Base-by-base conservation (phyloP, 2,329 filamentous ascomycete genomes). In the Pseudogymnoascus sp. region DNA sequence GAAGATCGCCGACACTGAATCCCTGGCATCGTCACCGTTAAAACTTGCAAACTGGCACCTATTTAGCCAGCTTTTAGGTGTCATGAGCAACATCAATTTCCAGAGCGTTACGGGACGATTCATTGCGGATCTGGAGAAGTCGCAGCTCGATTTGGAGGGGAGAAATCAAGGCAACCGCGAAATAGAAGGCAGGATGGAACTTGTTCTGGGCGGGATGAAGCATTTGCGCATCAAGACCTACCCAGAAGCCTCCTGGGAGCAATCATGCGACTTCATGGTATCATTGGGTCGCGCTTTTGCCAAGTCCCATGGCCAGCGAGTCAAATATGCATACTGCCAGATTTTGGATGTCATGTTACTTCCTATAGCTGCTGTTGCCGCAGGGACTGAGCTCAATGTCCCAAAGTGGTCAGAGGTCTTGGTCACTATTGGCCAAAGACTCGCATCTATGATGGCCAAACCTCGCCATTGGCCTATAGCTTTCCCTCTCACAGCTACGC, bases 1-100 rank as follows among this genome's bases (percentile, higher is more conserved):
- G 8, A 96, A 93, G 72, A 89, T 88, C 53, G 89, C 92, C 6
- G 93, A 97, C 65, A 87, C 90, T 0, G 91, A 96, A 6, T 87
- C 93, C 70, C 79, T 93, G 3, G 80, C 86, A 66, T 80, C 88
- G 7, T 96, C 92, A 0, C 87, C 90, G 0, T 79, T 97, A 23
- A 91, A 92, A 68, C 86, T 95, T 76, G 90, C 95, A 12, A 99
- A 99, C 71, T 99, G 93, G 93, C 90, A 91, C 64, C 86, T 99
- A 2, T 97, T 97, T 73, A 88, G 91, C 18, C 90, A 96, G 70
- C 80, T 99, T 3, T 83, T 99, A 0, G 95, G 96, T n/a, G 89
- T 93, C 40, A 96, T 99, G 90, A 97, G 95, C 76, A 89, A 90
- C 49, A 88, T 95, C 67, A 93, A 96, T 72, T 97, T 99, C 74